These are phyloP conservation scores for Stevia rebaudiana DNA, from an alignment of 140 eudicot genomes.

Conservation along the genomic window DNA sequence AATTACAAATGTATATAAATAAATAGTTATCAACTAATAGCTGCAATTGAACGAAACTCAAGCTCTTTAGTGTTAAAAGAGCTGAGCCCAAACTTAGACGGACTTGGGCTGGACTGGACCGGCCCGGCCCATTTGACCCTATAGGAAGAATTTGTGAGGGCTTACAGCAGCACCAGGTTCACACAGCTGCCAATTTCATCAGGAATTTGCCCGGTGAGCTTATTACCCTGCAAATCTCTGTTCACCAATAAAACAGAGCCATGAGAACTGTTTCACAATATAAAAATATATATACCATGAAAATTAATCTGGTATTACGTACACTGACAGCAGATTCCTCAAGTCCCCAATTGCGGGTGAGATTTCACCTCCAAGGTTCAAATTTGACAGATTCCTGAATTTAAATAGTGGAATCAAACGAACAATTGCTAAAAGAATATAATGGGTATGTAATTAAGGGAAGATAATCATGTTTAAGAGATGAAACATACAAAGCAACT, in stretches of 20 bases:
- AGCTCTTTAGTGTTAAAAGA: too few relatives aligned
- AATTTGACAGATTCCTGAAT: constrained; percentile 64
- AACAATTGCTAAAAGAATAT: neutral
- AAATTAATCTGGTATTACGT: neutral
- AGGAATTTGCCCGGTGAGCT: constrained; percentile 80
- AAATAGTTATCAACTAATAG: too few relatives aligned
- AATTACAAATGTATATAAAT: too few relatives aligned
- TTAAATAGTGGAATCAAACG: neutral
- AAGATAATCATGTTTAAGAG: neutral
- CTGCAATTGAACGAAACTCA: too few relatives aligned
- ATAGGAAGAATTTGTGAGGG: neutral
- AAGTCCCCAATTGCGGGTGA: constrained; percentile 72
- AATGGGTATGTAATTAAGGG: neutral
- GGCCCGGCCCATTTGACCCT: too few relatives aligned
- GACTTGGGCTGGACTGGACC: too few relatives aligned
- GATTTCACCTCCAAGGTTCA: constrained; percentile 82
- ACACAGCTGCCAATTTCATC: constrained; percentile 84
- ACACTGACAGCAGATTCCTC: constrained; percentile 56
- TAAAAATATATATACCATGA: neutral
- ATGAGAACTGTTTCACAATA: neutral
- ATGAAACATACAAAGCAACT: constrained; percentile 56
- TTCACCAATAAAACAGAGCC: constrained; percentile 6
- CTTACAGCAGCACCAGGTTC: constrained; percentile 49
- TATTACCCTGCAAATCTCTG: constrained; percentile 83
- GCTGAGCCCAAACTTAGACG: too few relatives aligned